phyloP scores from a whole-genome alignment of 495 filamentous ascomycete genomes.

The Aspergillus avenaceus region DNA sequence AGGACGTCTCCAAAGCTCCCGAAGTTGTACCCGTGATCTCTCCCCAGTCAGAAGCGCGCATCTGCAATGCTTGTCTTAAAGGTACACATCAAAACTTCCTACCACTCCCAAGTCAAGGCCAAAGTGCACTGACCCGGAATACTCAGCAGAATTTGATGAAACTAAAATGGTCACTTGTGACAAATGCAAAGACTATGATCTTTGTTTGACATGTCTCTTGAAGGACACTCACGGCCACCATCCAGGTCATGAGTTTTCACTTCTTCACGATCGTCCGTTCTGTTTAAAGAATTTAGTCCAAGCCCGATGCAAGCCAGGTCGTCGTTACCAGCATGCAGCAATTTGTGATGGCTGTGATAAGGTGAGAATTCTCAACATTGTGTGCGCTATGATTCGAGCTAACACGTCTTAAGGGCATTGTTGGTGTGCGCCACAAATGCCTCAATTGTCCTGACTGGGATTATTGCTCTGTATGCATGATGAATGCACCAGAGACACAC shows the following conservation, averaged over 20 bases:
- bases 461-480: constrained; percentile 78
- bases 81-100: too few relatives aligned
- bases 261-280: constrained; percentile 33
- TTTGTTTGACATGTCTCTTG: constrained; percentile 79
- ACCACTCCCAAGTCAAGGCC: too few relatives aligned
- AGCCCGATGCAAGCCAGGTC: constrained; percentile 71
- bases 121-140: too few relatives aligned
- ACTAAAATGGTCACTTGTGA: constrained; percentile 79
- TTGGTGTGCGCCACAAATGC: constrained; percentile 94
- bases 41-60: constrained; percentile 47
- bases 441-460: constrained; percentile 97
- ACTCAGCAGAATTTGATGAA: constrained; percentile 67
- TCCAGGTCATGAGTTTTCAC: constrained; percentile 74
- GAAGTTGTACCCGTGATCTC: constrained; percentile 5
- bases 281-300: constrained; percentile 42
- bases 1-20: constrained; percentile 4
- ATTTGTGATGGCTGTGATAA: constrained; percentile 95
- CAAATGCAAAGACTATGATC: constrained; percentile 83
- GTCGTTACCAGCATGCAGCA: constrained; percentile 76
- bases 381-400: constrained; percentile 10
- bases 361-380: constrained; percentile 32
- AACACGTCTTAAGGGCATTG: constrained; percentile 55
- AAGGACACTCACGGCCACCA: constrained; percentile 85
- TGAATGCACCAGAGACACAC: constrained; percentile 62
- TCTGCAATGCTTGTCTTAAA: constrained; percentile 88